A percentile compares a stretch with the other conserved stretches of the same genome.
Evolutionary conservation across 345 rosid species (phyloP).

Genomic region (Murraya paniculata): DNA sequence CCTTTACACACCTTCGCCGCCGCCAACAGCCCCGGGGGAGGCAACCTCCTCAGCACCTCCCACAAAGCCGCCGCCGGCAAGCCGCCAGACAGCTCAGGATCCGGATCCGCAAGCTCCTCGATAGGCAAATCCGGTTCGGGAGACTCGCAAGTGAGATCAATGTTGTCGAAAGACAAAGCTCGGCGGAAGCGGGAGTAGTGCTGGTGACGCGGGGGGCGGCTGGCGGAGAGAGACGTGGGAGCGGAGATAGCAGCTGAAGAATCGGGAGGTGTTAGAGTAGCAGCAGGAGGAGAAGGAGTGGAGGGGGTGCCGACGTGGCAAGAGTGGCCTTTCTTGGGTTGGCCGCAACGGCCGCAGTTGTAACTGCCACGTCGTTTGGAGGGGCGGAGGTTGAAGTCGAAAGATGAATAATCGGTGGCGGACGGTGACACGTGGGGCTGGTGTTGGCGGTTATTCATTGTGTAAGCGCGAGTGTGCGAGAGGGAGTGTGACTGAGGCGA

Average conservation of each 20-base stretch:
- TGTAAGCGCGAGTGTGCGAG: conserved; percentile 16
- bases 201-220: conserved; percentile 42
- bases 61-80: conserved; percentile 58
- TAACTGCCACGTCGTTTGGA: conserved; percentile 78
- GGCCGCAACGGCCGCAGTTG: conserved; percentile 97
- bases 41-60: conserved; percentile 79
- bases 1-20: conserved; percentile 84
- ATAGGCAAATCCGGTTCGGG: conserved; percentile 31
- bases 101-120: conserved; percentile 33
- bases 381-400: conserved; percentile 38
- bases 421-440: conserved; percentile 49
- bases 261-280: conserved; percentile 26
- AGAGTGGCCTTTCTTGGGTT: conserved; percentile 87
- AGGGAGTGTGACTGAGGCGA: conserved; percentile 2
- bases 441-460: conserved; percentile 20
- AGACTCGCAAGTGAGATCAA: conserved; percentile 45
- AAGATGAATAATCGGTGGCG: conserved; percentile 38
- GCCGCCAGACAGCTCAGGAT: conserved; percentile 48
- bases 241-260: conserved; percentile 32
- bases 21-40: conserved; percentile 65
- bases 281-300: conserved; percentile 32
- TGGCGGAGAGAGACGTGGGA: conserved; percentile 22
- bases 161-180: conserved; percentile 77
- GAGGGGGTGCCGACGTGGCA: conserved; percentile 43
- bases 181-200: conserved; percentile 64